A percentile compares a stretch with the other conserved stretches of the same genome.
These are phyloP conservation scores for Saccharomycopsis malanga DNA, from an alignment of 805 yeast species.

Conservation along the genomic window DNA sequence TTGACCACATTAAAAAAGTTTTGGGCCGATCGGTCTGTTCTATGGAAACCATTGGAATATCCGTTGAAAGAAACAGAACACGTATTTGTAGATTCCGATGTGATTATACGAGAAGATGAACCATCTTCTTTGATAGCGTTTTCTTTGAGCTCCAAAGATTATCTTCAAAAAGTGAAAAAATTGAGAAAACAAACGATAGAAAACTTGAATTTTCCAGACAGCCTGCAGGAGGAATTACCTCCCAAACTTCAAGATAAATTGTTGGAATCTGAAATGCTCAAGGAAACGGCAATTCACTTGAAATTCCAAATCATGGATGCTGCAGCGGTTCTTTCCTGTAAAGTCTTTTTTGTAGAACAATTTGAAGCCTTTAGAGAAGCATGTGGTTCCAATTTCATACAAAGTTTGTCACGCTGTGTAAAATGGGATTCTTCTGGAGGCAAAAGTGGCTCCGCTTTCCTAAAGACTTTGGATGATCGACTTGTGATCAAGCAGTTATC, in stretches of 20 bases:
- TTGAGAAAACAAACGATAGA: slow-evolving; percentile 23
- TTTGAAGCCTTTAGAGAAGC: slow-evolving; percentile 87
- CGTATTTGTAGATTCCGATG: slow-evolving; percentile 87
- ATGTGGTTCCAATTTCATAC: slow-evolving; percentile 76
- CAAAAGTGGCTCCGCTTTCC: slow-evolving; percentile 88
- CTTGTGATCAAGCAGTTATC: slow-evolving; percentile 85
- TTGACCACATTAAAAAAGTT: slow-evolving; percentile 80
- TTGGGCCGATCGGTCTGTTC: slow-evolving; percentile 96
- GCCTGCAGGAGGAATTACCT: slow-evolving; percentile 24
- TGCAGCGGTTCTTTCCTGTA: slow-evolving; percentile 75
- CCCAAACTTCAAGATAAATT: slow-evolving; percentile 17
- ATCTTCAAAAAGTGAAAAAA: slow-evolving; percentile 51
- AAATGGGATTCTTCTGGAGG: slow-evolving; percentile 98
- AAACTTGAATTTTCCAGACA: slow-evolving; percentile 10
- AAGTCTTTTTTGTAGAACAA: slow-evolving; percentile 91
- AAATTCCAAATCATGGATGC: slow-evolving; percentile 90
- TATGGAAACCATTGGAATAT: slow-evolving; percentile 89
- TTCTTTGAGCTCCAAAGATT: slow-evolving; percentile 81
- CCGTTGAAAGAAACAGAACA: slow-evolving; percentile 79
- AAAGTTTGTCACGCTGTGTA: slow-evolving; percentile 85
- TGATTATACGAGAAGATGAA: slow-evolving; percentile 91
- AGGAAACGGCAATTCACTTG: slow-evolving; percentile 81
- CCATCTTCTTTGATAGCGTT: slow-evolving; percentile 93
- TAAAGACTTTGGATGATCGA: slow-evolving; percentile 87
- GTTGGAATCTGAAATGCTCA: slow-evolving; percentile 66